Percentiles rank a stretch among this genome's conserved stretches.
Evolutionary conservation across 495 filamentous ascomycete species (phyloP).

Genomic region (Clohesyomyces aquaticus): DNA sequence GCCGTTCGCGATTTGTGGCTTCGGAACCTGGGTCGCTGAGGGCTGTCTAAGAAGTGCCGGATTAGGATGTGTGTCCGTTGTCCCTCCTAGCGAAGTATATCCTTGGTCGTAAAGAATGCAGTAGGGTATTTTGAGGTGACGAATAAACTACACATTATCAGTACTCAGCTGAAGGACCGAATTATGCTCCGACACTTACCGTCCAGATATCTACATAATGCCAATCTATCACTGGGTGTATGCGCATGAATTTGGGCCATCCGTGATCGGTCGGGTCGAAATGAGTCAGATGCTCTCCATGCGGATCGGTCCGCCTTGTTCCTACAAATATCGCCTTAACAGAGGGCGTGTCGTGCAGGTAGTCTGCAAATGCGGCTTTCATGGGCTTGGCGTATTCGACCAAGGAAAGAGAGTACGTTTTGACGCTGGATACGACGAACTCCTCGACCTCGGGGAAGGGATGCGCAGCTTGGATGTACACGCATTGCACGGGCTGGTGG

Average conservation of each 20-base stretch:
- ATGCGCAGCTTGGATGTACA: slow-evolving; percentile 81
- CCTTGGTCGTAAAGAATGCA: slow-evolving; percentile 84
- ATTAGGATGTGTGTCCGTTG: slow-evolving; percentile 88
- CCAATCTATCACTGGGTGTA: slow-evolving; percentile 97
- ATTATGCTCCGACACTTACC: slow-evolving; percentile 54
- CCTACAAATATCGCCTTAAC: slow-evolving; percentile 91
- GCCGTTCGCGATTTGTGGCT: slow-evolving; percentile 16
- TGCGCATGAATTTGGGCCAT: slow-evolving; percentile 90
- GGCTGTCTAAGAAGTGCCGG: slow-evolving; percentile 58
- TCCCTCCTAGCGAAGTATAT: slow-evolving; percentile 86
- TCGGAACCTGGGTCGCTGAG: neutral
- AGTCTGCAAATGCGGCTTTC: slow-evolving; percentile 75
- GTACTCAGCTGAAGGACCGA: neutral
- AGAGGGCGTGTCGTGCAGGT: slow-evolving; percentile 63
- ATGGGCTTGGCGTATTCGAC: slow-evolving; percentile 76
- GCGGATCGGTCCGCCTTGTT: slow-evolving; percentile 88
- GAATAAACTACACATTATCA: slow-evolving; percentile 67
- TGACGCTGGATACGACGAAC: slow-evolving; percentile 70
- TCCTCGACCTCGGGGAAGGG: slow-evolving; percentile 84
- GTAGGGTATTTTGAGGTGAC: slow-evolving; percentile 74
- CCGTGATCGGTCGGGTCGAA: slow-evolving; percentile 87
- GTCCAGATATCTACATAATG: slow-evolving; percentile 95
- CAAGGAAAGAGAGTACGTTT: slow-evolving; percentile 75
- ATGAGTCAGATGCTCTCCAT: slow-evolving; percentile 73
- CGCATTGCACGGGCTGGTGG: slow-evolving; percentile 64